Evolutionary conservation across 2,329 filamentous ascomycete species (phyloP).

Genomic region (Sclerotinia trifoliorum): DNA sequence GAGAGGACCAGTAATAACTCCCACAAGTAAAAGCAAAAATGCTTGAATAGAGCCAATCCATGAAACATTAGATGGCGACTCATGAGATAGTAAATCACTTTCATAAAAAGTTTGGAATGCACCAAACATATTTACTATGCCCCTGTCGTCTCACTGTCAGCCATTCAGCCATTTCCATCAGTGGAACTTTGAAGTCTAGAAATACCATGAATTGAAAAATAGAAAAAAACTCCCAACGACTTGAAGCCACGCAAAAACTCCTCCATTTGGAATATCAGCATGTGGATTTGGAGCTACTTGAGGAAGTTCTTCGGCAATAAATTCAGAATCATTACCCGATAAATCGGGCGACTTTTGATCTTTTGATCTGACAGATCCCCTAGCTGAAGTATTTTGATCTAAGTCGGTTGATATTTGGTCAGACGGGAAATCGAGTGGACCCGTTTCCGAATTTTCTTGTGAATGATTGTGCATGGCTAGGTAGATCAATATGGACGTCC

Average conservation of each 20-base stretch:
- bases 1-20: slow-evolving; percentile 47
- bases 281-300: background rate
- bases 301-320: slow-evolving; percentile 11
- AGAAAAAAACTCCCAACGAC: slow-evolving; percentile 51
- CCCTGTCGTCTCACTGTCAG: slow-evolving; percentile 36
- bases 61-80: slow-evolving; percentile 45
- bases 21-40: slow-evolving; percentile 47
- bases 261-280: slow-evolving; percentile 45
- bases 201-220: slow-evolving; percentile 54
- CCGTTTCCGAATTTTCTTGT: background rate
- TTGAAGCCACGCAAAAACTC: slow-evolving; percentile 54
- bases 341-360: background rate
- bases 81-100: slow-evolving; percentile 41
- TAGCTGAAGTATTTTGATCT: background rate
- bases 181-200: background rate
- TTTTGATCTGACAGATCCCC: background rate
- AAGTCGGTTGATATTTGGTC: background rate
- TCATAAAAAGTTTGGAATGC: slow-evolving; percentile 55
- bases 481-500: background rate
- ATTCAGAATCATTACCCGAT: background rate
- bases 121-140: slow-evolving; percentile 49
- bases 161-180: background rate
- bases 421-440: background rate
- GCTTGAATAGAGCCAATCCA: slow-evolving; percentile 50
- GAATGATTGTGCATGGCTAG: background rate